Evolutionary conservation across 176 grass and related monocot genomes (phyloP), one percentile per base, ranked within the genome.

Genomic region (Juncus inflexus): DNA sequence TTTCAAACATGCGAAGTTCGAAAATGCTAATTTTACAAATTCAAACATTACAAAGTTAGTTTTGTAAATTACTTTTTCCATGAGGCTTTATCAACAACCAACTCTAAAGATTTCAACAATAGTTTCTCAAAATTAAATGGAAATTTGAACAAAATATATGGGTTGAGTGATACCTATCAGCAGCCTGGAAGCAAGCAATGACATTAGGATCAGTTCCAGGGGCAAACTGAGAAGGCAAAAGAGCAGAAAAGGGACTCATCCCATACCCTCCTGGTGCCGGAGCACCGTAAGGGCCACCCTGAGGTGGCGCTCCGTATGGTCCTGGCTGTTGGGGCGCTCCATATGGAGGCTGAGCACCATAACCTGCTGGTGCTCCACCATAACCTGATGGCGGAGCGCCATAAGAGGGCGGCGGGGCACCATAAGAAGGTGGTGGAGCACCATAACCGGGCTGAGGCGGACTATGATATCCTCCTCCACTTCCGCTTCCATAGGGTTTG

Each of bases 131-230:
- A 53, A 58, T 70, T 28, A 28, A 28, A 28, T 28, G 19, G 19
- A 28, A 28, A 28, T 28, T 2, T 47, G 1, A 1, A 6, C 2
- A 5, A 47, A 6, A 28, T 28, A 28, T 2, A 11, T 1, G 40
- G 58, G 7, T 58, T 12, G 37, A 71, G 41, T 47, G 10, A 60
- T 59, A 71, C 68, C 68, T 72, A 68, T 97, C 92, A 4, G 92
- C 87, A 3, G 92, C 85, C 74, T 86, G 80, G 80, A 97, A 97
- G 87, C 85, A 97, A 6, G 92, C 92, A 35, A 91, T 86, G 9
- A 97, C 75, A 81, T 84, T 91, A 5, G 92, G 92, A 69, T 97
- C 92, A 3, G 92, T 97, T 7, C 87, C 92, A 2, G 87, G 85
- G 0, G 85, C 74, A 66, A 97, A 97, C 42, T 47, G 73, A 10